Conservation (phyloP, 306 rosid genomes). For the Quercus variabilis region DNA sequence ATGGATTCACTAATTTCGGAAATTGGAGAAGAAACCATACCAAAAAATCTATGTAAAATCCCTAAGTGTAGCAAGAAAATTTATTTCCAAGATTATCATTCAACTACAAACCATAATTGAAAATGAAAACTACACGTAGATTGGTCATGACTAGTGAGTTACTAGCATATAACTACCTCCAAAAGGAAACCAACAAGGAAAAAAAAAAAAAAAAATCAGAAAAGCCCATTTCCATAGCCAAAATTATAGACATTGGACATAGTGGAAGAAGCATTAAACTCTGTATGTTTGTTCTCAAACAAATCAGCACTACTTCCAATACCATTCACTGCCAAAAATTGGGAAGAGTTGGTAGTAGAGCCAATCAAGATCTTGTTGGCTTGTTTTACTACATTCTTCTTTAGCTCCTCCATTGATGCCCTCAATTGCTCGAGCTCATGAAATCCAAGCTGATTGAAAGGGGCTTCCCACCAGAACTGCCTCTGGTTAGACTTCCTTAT, state of each 20-base stretch:
- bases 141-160: slow-evolving; percentile 15
- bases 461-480: slow-evolving; percentile 60
- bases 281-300: slow-evolving; percentile 23
- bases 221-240: slow-evolving; percentile 31
- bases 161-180: slow-evolving; percentile 1
- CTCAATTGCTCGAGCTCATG: slow-evolving; percentile 34
- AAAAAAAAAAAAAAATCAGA: slow-evolving; percentile 16
- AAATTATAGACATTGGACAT: slow-evolving; percentile 32
- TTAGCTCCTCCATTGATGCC: slow-evolving; percentile 49
- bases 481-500: slow-evolving; percentile 31
- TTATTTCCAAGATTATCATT: slow-evolving; percentile 6
- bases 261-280: slow-evolving; percentile 15
- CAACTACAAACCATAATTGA: slow-evolving; percentile 1
- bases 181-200: slow-evolving; percentile 4
- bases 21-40: too few species aligned
- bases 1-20: too few species aligned
- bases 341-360: slow-evolving; percentile 6
- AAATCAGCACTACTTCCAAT: slow-evolving; percentile 12
- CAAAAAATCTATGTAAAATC: too few species aligned
- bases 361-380: slow-evolving; percentile 34
- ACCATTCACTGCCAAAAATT: slow-evolving; percentile 14
- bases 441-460: slow-evolving; percentile 42
- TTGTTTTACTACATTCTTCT: slow-evolving; percentile 36
- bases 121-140: background rate
- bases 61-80: too few species aligned